Conservation (phyloP, 441 rosid species). For the Breynia disticha region DNA sequence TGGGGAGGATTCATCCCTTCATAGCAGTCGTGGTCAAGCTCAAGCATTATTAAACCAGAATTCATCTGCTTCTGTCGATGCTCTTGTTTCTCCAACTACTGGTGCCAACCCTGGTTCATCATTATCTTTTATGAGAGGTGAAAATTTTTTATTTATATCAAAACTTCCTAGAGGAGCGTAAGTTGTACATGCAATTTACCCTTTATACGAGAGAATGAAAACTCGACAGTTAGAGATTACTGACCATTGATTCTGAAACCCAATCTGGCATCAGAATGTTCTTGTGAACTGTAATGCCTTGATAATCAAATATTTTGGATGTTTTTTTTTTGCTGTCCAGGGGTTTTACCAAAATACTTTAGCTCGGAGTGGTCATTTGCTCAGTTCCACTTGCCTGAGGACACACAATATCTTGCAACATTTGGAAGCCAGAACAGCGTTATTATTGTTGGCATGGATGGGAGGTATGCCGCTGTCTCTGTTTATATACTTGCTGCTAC, state of each 20-base stretch:
- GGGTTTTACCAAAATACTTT: constrained; percentile 78
- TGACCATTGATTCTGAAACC: no score
- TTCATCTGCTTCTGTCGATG: constrained; percentile 60
- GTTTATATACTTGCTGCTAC: constrained; percentile 5
- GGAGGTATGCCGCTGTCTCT: constrained; percentile 45
- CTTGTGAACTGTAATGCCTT: not conserved
- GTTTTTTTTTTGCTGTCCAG: constrained; percentile 28
- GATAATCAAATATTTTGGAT: not conserved
- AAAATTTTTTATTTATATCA: not conserved
- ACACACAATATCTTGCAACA: constrained; percentile 61
- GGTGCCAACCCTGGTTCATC: constrained; percentile 79
- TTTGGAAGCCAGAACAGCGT: constrained; percentile 76
- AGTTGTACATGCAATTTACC: no score
- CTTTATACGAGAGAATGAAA: no score
- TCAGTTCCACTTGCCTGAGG: constrained; percentile 74
- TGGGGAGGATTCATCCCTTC: constrained; percentile 52
- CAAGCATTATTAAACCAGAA: constrained; percentile 38
- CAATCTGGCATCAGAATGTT: not conserved
- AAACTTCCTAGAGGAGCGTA: no score
- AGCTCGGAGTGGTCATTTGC: constrained; percentile 98
- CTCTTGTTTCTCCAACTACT: constrained; percentile 57
- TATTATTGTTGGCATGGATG: constrained; percentile 68
- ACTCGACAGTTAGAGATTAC: no score
- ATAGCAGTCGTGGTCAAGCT: constrained; percentile 23
- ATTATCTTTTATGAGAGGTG: constrained; percentile 84